phyloP scores from a whole-genome alignment of 2,329 filamentous ascomycete species.

The Monosporascus sp. region DNA sequence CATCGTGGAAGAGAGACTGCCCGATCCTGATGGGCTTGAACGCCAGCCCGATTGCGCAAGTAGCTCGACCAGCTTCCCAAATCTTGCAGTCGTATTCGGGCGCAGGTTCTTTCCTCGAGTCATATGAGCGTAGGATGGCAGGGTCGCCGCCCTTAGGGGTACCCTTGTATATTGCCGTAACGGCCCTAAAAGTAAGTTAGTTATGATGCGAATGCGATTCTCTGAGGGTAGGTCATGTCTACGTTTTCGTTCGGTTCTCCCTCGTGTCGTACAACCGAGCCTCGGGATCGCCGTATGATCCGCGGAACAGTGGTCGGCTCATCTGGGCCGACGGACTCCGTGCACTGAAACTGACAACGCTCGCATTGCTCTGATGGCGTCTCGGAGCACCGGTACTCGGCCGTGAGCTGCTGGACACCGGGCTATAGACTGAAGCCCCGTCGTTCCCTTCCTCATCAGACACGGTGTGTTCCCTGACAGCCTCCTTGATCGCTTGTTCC shows the following conservation, averaged over 20 bases:
- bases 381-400: slow-evolving; percentile 41
- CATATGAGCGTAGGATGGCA: slow-evolving; percentile 83
- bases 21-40: slow-evolving; percentile 96
- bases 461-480: slow-evolving; percentile 78
- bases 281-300: slow-evolving; percentile 74
- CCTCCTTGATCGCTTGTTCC: slow-evolving; percentile 87
- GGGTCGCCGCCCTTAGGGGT: slow-evolving; percentile 63
- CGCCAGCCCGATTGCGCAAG: slow-evolving; percentile 80
- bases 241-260: slow-evolving; percentile 87
- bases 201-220: slow-evolving; percentile 2
- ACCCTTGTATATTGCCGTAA: slow-evolving; percentile 87
- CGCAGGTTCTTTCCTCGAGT: slow-evolving; percentile 84
- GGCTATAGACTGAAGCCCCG: slow-evolving; percentile 38
- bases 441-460: slow-evolving; percentile 82
- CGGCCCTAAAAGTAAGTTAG: slow-evolving; percentile 56
- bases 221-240: slow-evolving; percentile 28
- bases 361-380: slow-evolving; percentile 72
- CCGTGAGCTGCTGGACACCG: slow-evolving; percentile 35
- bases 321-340: slow-evolving; percentile 55
- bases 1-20: slow-evolving; percentile 89
- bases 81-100: slow-evolving; percentile 93
- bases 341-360: slow-evolving; percentile 74
- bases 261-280: slow-evolving; percentile 82
- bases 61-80: slow-evolving; percentile 96
- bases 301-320: slow-evolving; percentile 46